Evolutionary conservation across 352 stramenopile genomes (phyloP).

Genomic region (Pythium pyrilobum): DNA sequence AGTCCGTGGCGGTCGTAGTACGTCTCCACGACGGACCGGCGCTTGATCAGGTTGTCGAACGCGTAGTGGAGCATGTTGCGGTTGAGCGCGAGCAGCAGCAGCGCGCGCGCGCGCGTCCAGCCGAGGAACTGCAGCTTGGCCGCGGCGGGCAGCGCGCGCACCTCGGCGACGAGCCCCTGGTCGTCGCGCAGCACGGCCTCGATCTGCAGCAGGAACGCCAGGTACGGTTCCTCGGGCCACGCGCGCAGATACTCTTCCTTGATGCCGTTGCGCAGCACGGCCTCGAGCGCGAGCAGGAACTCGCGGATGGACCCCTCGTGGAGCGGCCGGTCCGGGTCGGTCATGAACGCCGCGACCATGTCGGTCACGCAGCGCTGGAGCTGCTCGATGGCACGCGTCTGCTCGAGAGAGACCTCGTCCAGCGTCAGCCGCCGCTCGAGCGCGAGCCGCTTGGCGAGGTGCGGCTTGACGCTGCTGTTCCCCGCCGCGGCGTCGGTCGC

Average conservation of each 20-base stretch:
- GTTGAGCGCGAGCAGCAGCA: conserved; percentile 66
- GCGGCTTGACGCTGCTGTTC: conserved; percentile 22
- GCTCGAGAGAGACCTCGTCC: conserved; percentile 24
- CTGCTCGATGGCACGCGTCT: conserved; percentile 22
- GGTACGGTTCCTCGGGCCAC: conserved; percentile 73
- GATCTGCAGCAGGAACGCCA: conserved; percentile 62
- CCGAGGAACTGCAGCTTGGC: conserved; percentile 45
- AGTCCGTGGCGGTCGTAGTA: conserved; percentile 59
- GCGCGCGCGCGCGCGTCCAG: conserved; percentile 59
- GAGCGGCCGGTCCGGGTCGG: conserved; percentile 56
- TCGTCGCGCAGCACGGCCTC: conserved; percentile 60
- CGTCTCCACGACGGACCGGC: conserved; percentile 46
- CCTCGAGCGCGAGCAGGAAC: conserved; percentile 60
- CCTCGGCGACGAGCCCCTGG: conserved; percentile 49
- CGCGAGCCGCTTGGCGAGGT: conserved; percentile 35
- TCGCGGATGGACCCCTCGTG: conserved; percentile 62
- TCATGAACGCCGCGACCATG: conserved; percentile 67
- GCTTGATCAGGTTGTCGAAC: conserved; percentile 76
- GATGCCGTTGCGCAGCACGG: conserved; percentile 57
- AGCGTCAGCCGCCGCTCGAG: conserved; percentile 22
- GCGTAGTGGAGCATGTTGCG: conserved; percentile 69
- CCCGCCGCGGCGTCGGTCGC: conserved; percentile 1
- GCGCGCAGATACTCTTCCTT: conserved; percentile 42
- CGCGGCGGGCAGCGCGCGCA: conserved; percentile 27
- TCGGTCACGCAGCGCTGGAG: conserved; percentile 49